Evolutionary conservation across 441 rosid species (phyloP), one percentile per base, ranked within the genome.

Genomic region (Jatropha podagrica): DNA sequence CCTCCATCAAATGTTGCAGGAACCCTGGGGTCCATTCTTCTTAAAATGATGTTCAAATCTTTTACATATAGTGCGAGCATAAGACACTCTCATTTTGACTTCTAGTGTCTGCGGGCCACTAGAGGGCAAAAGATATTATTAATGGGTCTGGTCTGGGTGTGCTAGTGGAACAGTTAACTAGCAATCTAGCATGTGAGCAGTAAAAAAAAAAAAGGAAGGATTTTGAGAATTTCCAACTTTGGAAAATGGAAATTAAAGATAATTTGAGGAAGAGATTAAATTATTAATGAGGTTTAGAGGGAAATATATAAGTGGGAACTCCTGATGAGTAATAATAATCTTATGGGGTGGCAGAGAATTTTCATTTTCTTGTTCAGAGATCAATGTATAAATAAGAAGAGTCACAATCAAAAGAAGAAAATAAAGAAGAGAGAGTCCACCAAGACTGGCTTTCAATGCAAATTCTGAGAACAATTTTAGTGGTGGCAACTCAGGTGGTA

Each of bases 401-500:
- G 59, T 58, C 72, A 44, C 32, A 58, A 32, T 74, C 67, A 48
- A 3, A 15, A 4, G 5, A 18, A 10, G 64, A 60, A 10, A 26
- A 23, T 23, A 7, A 37, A 32, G 42, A 51, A 26, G 51, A 12
- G 14, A 42, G 69, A 27, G 66, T 27, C 55, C 78, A 63, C 52
- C 42, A 11, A 3, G 11, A 32, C 44, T 72, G 59, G 46, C 46
- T 44, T 52, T 26, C 13, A 3, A 15, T 37, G 61, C 17, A 58
- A 74, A 17, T 59, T 60, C 41, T 41, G 32, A 46, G 55, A 54
- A 48, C 20, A 62, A 52, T 42, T 32, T 44, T 27, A 66, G 65
- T 69, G 63, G 81, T 68, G 70, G 62, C 61, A 42, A 62, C 48
- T 40, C 68, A 48, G 71, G 71, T 44, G 59, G 68, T 59, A 69